A percentile compares a stretch with the other conserved stretches of the same genome.
phyloP scores from a whole-genome alignment of 1,284 basidiomycete genomes.

The Ustilago bromivora region DNA sequence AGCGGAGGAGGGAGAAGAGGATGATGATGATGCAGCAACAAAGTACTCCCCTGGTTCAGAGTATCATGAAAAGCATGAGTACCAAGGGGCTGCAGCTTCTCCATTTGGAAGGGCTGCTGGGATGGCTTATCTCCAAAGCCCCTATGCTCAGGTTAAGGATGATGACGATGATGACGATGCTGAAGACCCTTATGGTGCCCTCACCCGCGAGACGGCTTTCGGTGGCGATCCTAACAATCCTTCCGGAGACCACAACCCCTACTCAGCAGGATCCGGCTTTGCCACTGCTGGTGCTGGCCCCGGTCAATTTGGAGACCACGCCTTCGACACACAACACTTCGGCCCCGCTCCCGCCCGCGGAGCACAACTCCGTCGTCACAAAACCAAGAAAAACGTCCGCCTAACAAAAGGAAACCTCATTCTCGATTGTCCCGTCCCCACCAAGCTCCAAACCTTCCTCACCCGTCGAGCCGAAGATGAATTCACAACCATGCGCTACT shows the following conservation, averaged over 20 bases:
- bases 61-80: slow-evolving; percentile 48
- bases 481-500: slow-evolving; percentile 78
- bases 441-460: slow-evolving; percentile 73
- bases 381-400: slow-evolving; percentile 70
- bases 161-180: slow-evolving; percentile 27
- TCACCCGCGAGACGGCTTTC: slow-evolving; percentile 36
- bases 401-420: slow-evolving; percentile 70
- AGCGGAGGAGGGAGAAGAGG: slow-evolving; percentile 34
- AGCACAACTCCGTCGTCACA: slow-evolving; percentile 66
- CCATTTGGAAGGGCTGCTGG: slow-evolving; percentile 25
- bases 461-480: slow-evolving; percentile 84
- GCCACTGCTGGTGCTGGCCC: background rate
- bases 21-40: slow-evolving; percentile 39
- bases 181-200: slow-evolving; percentile 22
- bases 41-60: slow-evolving; percentile 46
- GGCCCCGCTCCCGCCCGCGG: slow-evolving; percentile 64
- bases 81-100: slow-evolving; percentile 11
- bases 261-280: slow-evolving; percentile 1
- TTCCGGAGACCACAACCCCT: slow-evolving; percentile 9
- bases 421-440: slow-evolving; percentile 69
- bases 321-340: slow-evolving; percentile 64
- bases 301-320: slow-evolving; percentile 30
- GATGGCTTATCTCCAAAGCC: slow-evolving; percentile 30
- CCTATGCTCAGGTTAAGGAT: slow-evolving; percentile 28
- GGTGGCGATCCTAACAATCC: slow-evolving; percentile 16